phyloP scores from a whole-genome alignment of 345 rosid genomes.

The Kernera saxatilis region DNA sequence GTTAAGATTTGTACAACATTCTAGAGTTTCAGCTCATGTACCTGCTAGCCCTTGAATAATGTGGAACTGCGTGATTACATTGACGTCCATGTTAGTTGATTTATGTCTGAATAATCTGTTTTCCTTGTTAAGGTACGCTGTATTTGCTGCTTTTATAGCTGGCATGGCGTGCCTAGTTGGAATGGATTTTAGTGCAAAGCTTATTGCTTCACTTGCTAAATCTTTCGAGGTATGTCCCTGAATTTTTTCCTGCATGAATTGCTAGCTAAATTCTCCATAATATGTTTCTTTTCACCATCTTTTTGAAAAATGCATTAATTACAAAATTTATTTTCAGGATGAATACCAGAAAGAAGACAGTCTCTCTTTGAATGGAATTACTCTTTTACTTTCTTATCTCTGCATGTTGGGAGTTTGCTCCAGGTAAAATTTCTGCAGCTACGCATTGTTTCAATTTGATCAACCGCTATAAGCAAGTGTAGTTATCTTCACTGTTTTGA shows the following conservation, averaged over 20 bases:
- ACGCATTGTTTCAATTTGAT: neutral
- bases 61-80: neutral
- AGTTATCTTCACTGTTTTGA: neutral
- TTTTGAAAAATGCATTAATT: neutral
- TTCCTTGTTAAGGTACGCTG: constrained; percentile 58
- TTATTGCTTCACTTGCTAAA: constrained; percentile 72
- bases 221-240: constrained; percentile 57
- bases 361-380: constrained; percentile 70
- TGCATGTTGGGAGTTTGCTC: constrained; percentile 82
- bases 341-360: constrained; percentile 75
- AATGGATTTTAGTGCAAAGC: constrained; percentile 80
- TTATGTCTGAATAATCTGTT: neutral
- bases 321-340: constrained; percentile 40
- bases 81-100: neutral
- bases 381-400: constrained; percentile 74
- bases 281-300: neutral
- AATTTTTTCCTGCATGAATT: neutral
- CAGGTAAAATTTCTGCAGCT: constrained; percentile 42
- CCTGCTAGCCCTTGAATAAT: neutral
- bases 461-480: neutral
- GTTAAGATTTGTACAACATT: constrained; percentile 39
- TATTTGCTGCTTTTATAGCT: constrained; percentile 87
- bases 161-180: constrained; percentile 88
- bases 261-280: neutral
- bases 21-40: neutral